Evolutionary conservation across 179 eudicot genomes (phyloP).

Genomic region (Beta lomatogona): DNA sequence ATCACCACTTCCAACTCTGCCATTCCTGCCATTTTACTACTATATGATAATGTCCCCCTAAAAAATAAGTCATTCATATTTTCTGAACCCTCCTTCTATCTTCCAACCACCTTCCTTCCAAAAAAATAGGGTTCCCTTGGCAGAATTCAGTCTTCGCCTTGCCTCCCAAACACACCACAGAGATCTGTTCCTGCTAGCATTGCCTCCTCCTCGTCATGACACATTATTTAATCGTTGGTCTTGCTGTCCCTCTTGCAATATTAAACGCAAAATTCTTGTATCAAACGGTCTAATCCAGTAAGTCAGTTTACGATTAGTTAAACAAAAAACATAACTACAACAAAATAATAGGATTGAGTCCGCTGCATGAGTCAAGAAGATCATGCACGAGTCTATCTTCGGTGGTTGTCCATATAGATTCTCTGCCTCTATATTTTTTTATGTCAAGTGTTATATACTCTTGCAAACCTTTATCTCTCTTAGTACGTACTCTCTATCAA

Average conservation of each 20-base stretch:
- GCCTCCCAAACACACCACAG: slow-evolving; percentile 35
- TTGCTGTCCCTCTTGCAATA: neutral
- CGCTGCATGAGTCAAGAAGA: too few species aligned
- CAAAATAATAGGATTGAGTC: too few species aligned
- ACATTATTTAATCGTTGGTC: slow-evolving; percentile 14
- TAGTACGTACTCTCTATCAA: too few species aligned
- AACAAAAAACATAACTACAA: too few species aligned
- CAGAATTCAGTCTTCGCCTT: slow-evolving; percentile 28
- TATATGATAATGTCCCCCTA: neutral
- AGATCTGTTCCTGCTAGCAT: slow-evolving; percentile 33
- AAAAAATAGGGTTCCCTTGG: slow-evolving; percentile 10
- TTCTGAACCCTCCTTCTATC: neutral
- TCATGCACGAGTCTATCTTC: too few species aligned
- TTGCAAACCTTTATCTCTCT: too few species aligned
- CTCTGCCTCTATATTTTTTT: too few species aligned
- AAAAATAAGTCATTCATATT: neutral
- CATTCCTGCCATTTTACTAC: slow-evolving; percentile 5
- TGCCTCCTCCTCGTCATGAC: slow-evolving; percentile 18
- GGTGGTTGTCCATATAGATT: too few species aligned
- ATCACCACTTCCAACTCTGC: slow-evolving; percentile 11
- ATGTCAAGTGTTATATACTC: too few species aligned
- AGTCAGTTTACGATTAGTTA: too few species aligned
- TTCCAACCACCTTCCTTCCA: slow-evolving; percentile 30
- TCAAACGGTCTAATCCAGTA: too few species aligned
- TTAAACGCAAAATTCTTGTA: too few species aligned